phyloP scores from a whole-genome alignment of 2,329 filamentous ascomycete genomes.

The Curvularia verruculosa region DNA sequence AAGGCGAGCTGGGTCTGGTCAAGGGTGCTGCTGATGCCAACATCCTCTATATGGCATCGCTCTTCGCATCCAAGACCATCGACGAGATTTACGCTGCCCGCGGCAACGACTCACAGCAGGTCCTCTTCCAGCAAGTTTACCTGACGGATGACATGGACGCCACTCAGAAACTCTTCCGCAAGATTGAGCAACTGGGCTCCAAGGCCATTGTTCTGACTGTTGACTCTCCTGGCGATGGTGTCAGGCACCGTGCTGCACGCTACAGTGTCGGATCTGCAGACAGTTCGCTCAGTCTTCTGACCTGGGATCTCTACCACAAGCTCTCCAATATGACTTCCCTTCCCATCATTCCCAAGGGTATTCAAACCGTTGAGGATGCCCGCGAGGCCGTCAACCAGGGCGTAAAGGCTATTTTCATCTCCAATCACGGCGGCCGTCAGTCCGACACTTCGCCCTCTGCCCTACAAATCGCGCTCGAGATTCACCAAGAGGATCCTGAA shows the following conservation, averaged over 20 bases:
- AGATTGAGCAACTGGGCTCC: conserved; percentile 43
- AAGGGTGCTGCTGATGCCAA: conserved; percentile 56
- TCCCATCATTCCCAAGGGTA: conserved; percentile 51
- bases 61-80: conserved; percentile 43
- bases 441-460: conserved; percentile 64
- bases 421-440: conserved; percentile 52
- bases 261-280: conserved; percentile 43
- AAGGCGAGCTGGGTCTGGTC: conserved; percentile 59
- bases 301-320: conserved; percentile 45
- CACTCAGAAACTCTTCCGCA: conserved; percentile 40
- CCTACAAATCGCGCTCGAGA: conserved; percentile 77
- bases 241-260: conserved; percentile 45
- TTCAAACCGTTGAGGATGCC: conserved; percentile 50
- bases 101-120: conserved; percentile 24
- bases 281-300: conserved; percentile 39
- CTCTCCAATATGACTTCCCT: conserved; percentile 47
- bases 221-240: conserved; percentile 50
- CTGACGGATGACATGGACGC: conserved; percentile 41
- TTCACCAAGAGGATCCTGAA: conserved; percentile 62
- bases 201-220: conserved; percentile 52
- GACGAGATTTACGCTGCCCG: conserved; percentile 20
- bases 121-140: conserved; percentile 53
- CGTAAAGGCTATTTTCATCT: conserved; percentile 49
- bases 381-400: conserved; percentile 46
- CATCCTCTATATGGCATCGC: conserved; percentile 58